These are phyloP conservation scores for Aechmea fasciata DNA, from an alignment of 176 grass and related monocot genomes.

Conservation along the genomic window DNA sequence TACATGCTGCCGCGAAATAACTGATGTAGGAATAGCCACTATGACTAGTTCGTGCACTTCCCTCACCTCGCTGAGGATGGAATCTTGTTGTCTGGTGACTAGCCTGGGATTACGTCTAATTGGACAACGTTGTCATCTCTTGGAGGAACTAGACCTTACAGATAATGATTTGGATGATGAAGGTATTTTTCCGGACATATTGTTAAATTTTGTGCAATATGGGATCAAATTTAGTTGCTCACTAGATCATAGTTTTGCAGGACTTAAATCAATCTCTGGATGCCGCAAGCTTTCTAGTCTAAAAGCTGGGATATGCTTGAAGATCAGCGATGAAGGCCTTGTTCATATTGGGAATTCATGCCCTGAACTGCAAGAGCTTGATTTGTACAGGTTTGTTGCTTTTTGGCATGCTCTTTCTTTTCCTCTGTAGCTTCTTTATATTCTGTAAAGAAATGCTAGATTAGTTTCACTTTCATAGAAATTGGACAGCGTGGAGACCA, in stretches of 20 bases:
- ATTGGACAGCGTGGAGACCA: no score
- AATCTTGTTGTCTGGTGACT: conserved; percentile 60
- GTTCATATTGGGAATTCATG: conserved; percentile 47
- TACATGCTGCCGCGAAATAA: conserved; percentile 70
- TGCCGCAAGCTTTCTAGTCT: conserved; percentile 58
- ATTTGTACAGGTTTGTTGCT: conserved; percentile 57
- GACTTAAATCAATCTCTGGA: conserved; percentile 46
- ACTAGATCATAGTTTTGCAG: conserved; percentile 22
- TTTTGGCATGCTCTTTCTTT: background rate
- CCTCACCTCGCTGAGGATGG: conserved; percentile 73
- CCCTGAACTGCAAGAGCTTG: conserved; percentile 55
- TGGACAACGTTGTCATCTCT: conserved; percentile 33
- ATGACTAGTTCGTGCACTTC: conserved; percentile 67
- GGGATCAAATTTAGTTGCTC: background rate
- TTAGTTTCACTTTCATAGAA: background rate
- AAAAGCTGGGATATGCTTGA: conserved; percentile 81
- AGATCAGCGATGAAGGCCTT: conserved; percentile 64
- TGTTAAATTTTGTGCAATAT: background rate
- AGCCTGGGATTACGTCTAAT: conserved; percentile 54
- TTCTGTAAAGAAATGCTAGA: background rate
- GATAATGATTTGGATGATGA: conserved; percentile 83
- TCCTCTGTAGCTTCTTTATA: background rate
- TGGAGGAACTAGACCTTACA: conserved; percentile 74
- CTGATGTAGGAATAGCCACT: conserved; percentile 48
- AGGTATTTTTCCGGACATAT: conserved; percentile 36